Percentiles rank a stretch among this genome's conserved stretches.
phyloP scores from a whole-genome alignment of 2,329 filamentous ascomycete species.

The Torrubiellomyces zombiae region DNA sequence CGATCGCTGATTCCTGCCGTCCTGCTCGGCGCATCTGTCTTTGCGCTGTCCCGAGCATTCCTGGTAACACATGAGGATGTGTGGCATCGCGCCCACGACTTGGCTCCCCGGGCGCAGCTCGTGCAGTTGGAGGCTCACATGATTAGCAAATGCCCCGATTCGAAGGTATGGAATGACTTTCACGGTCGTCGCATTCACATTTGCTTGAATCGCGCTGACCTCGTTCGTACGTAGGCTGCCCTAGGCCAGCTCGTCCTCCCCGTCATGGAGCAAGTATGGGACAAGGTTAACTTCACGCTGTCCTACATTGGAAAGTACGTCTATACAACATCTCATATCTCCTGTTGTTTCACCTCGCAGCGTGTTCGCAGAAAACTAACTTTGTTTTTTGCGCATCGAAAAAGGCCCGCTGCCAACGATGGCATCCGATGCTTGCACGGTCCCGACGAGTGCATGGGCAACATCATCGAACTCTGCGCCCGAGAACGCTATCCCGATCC shows the following conservation, averaged over 20 bases:
- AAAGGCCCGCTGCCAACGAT: constrained; percentile 54
- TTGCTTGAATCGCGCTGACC: not conserved
- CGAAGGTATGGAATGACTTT: constrained; percentile 45
- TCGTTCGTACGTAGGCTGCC: constrained; percentile 40
- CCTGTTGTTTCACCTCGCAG: not conserved
- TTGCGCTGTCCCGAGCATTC: constrained; percentile 1
- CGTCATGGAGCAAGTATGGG: constrained; percentile 62
- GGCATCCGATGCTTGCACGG: constrained; percentile 83
- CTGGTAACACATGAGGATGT: too few species aligned
- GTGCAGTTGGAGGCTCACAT: constrained; percentile 87
- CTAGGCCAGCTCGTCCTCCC: constrained; percentile 68
- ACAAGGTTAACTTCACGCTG: constrained; percentile 81
- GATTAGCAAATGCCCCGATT: constrained; percentile 95
- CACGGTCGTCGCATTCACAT: too few species aligned
- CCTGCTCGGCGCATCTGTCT: too few species aligned
- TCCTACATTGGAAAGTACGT: constrained; percentile 73
- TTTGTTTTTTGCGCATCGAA: constrained; percentile 1
- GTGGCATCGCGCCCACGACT: too few species aligned
- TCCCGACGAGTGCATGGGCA: constrained; percentile 74
- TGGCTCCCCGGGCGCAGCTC: too few species aligned
- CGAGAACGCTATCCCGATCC: constrained; percentile 67
- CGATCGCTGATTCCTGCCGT: constrained; percentile 2
- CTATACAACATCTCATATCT: too few species aligned
- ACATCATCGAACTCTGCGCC: constrained; percentile 89
- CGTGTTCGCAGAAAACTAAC: not conserved